A percentile compares a stretch with the other conserved stretches of the same genome.
Evolutionary conservation across 257 asterid species (phyloP).

Genomic region (Mentha longifolia): DNA sequence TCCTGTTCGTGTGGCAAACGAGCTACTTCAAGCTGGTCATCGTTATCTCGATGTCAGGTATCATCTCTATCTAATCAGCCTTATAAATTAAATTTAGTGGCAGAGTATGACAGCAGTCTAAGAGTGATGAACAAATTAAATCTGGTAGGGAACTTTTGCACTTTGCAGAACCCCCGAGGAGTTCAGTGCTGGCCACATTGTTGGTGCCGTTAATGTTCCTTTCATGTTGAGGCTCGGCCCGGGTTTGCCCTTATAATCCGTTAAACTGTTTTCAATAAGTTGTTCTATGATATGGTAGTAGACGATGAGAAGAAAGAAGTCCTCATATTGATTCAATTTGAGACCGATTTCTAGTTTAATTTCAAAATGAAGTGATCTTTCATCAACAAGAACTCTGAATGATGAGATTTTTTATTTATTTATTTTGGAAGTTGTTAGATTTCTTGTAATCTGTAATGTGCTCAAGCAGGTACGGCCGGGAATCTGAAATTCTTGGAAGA

Average conservation of each 20-base stretch:
- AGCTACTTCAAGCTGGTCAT: slow-evolving; percentile 80
- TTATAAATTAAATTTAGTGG: too few relatives aligned
- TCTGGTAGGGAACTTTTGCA: too few relatives aligned
- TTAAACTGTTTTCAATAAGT: too few relatives aligned
- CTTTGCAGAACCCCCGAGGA: slow-evolving; percentile 70
- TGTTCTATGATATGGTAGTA: background rate
- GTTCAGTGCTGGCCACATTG: slow-evolving; percentile 62
- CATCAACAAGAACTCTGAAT: too few relatives aligned
- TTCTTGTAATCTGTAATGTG: background rate
- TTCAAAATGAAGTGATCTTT: too few relatives aligned
- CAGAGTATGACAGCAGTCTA: background rate
- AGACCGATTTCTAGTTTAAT: too few relatives aligned
- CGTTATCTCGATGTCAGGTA: slow-evolving; percentile 80
- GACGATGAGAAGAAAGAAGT: background rate
- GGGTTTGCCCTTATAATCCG: slow-evolving; percentile 41
- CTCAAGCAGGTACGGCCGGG: slow-evolving; percentile 55
- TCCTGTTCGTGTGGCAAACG: slow-evolving; percentile 80
- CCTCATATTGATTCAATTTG: too few relatives aligned
- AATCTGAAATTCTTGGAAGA: slow-evolving; percentile 60
- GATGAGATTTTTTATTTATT: too few relatives aligned
- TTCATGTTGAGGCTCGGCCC: slow-evolving; percentile 64
- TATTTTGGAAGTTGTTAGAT: background rate
- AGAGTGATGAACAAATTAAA: background rate
- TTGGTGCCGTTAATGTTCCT: slow-evolving; percentile 76
- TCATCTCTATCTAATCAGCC: background rate